Percentiles rank a stretch among this genome's conserved stretches.
These are phyloP conservation scores for Tulasnella calospora DNA, from an alignment of 768 basidiomycete species.

Conservation along the genomic window DNA sequence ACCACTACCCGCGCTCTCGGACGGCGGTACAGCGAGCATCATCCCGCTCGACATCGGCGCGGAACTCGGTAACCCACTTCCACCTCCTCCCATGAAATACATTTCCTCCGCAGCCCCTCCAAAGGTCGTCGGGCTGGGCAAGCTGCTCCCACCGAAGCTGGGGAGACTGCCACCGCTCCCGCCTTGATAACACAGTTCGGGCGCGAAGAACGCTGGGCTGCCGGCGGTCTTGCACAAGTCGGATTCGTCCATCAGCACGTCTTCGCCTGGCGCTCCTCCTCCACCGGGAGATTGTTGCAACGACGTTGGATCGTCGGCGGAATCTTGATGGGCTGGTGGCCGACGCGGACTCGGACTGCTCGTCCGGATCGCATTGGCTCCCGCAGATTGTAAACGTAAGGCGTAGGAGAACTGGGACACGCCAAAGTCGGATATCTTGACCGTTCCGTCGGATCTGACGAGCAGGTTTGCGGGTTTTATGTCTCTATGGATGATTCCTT, in stretches of 20 bases:
- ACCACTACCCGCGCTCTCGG: background rate
- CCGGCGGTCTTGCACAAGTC: constrained; percentile 89
- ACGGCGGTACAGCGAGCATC: background rate
- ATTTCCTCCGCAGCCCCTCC: constrained; percentile 21
- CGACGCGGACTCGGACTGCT: constrained; percentile 24
- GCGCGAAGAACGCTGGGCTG: constrained; percentile 93
- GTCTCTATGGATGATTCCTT: constrained; percentile 98
- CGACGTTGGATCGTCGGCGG: constrained; percentile 39
- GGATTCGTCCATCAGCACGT: constrained; percentile 70
- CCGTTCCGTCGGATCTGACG: constrained; percentile 79
- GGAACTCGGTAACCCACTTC: constrained; percentile 28
- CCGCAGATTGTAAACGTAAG: constrained; percentile 66
- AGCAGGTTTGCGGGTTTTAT: constrained; percentile 98
- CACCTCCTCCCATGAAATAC: constrained; percentile 19
- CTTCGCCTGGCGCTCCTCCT: background rate
- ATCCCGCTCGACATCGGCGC: constrained; percentile 14
- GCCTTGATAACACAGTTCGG: constrained; percentile 79
- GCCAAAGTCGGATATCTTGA: constrained; percentile 98
- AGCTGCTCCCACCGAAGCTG: constrained; percentile 28
- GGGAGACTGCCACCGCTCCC: constrained; percentile 30
- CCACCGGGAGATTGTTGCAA: background rate
- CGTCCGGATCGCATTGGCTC: constrained; percentile 33
- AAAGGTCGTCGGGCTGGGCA: constrained; percentile 29
- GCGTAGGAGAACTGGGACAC: constrained; percentile 95
- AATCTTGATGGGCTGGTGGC: background rate